phyloP scores from a whole-genome alignment of 257 asterid species.

The Solanum clarkiae region DNA sequence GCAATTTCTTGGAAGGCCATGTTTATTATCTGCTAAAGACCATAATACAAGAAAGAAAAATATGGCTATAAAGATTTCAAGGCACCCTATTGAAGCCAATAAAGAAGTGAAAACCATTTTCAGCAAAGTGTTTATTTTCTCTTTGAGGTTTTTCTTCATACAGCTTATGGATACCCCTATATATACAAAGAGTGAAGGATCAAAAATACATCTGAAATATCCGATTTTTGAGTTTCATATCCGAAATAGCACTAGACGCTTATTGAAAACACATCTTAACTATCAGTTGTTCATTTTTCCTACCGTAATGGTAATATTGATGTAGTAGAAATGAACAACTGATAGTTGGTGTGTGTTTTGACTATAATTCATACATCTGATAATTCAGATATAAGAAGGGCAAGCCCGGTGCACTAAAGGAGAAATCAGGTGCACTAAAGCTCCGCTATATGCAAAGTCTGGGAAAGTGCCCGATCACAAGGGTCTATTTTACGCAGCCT shows the following conservation, averaged over 20 bases:
- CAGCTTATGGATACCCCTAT: background rate
- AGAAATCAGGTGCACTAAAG: too few species aligned
- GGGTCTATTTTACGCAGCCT: too few species aligned
- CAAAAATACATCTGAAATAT: background rate
- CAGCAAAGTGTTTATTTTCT: background rate
- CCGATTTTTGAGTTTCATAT: too few species aligned
- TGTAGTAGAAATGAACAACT: background rate
- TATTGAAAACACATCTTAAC: background rate
- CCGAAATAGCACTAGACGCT: too few species aligned
- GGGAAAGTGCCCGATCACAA: too few species aligned
- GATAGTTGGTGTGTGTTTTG: fast-evolving
- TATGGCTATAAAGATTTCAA: slow-evolving; percentile 10
- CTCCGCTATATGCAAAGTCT: too few species aligned
- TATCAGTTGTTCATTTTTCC: background rate
- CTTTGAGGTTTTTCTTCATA: background rate
- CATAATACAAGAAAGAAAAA: slow-evolving; percentile 7
- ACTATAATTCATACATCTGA: too few species aligned
- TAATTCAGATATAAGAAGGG: background rate
- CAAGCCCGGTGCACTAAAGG: too few species aligned
- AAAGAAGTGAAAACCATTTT: background rate
- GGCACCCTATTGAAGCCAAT: background rate
- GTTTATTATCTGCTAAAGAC: background rate
- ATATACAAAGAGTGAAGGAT: background rate
- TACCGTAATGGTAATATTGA: background rate
- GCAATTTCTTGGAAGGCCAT: slow-evolving; percentile 4